Base-by-base conservation (phyloP, 129 eudicot species). In the Flaveria linearis region DNA sequence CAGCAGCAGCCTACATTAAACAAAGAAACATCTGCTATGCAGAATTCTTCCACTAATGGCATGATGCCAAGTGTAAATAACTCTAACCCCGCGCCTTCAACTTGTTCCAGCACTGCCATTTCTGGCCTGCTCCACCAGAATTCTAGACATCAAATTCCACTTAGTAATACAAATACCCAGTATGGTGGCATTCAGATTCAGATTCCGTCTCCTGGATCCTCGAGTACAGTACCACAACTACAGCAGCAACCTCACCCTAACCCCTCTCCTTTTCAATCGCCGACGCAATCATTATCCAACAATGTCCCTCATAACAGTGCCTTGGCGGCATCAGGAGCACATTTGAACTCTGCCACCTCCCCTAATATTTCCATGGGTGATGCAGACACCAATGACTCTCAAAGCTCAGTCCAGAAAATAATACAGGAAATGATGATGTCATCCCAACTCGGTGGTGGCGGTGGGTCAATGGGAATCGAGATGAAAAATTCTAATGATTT, bases 361-460 rank as follows among this genome's bases (percentile, higher is more conserved):
- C 97, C 97, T 7, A 88, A 86, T 68, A 78, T 89, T 14, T 71
- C 94, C 12, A 85, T 84, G 81, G 78, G 89, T 66, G 96, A 95
- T 62, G 88, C 87, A 50, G 73, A 20, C 11, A 94, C 88, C 30
- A 91, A 78, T 53, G 97, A 95, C 30, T 86, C 99, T 15, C 97
- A 91, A 83, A 95, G 99, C 80, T 95, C 99, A 0, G 99, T 95
- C 1, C 97, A 95, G 86, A 95, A 95, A 85, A 84, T 95, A 50
- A 89, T 95, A 64, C 96, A 95, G 23, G 90, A 88, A 68, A 91
- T 95, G 96, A 85, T 94, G 99, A 87, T 95, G 92, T 86, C 91
- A 22, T 89, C 96, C 36, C 97, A 95, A 64, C 85, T 85, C 22
- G 88, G 86, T 26, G 74, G 74, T 20, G 83, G 87, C 66, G 85